Evolutionary conservation across 495 filamentous ascomycete species (phyloP).

Genomic region (Neurospora hispaniola): DNA sequence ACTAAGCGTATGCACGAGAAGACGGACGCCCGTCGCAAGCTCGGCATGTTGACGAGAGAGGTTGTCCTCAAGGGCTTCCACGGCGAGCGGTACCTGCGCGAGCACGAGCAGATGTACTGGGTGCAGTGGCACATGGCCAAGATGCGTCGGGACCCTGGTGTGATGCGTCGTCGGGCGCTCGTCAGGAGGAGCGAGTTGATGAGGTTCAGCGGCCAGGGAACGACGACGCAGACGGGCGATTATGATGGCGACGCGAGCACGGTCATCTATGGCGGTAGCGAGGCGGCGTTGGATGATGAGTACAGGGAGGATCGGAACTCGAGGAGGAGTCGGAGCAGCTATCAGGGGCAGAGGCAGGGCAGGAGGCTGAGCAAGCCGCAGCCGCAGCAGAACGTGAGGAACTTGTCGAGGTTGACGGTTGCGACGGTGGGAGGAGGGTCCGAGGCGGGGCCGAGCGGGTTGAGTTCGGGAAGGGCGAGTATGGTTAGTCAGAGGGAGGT

Average conservation of each 20-base stretch:
- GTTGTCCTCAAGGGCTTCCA: conserved; percentile 54
- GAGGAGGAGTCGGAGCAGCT: neutral
- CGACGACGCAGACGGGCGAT: neutral
- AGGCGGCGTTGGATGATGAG: neutral
- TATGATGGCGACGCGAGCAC: neutral
- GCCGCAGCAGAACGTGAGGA: neutral
- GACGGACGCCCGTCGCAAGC: conserved; percentile 42
- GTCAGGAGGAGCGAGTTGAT: neutral
- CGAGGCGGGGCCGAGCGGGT: neutral
- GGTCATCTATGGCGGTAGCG: neutral
- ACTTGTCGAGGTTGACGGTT: neutral
- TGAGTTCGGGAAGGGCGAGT: neutral
- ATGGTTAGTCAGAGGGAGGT: neutral
- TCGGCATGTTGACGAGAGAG: conserved; percentile 50
- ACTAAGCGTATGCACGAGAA: conserved; percentile 54
- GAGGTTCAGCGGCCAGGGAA: neutral
- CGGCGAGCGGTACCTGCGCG: conserved; percentile 51
- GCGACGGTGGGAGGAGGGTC: neutral
- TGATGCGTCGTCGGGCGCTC: neutral
- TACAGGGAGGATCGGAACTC: neutral
- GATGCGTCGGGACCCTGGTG: conserved; percentile 3
- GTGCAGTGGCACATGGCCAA: conserved; percentile 25
- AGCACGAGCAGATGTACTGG: conserved; percentile 64
- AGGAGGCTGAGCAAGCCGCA: neutral
- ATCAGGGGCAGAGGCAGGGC: neutral